Conservation (phyloP, 345 rosid genomes). For the Gynandropsis gynandra region DNA sequence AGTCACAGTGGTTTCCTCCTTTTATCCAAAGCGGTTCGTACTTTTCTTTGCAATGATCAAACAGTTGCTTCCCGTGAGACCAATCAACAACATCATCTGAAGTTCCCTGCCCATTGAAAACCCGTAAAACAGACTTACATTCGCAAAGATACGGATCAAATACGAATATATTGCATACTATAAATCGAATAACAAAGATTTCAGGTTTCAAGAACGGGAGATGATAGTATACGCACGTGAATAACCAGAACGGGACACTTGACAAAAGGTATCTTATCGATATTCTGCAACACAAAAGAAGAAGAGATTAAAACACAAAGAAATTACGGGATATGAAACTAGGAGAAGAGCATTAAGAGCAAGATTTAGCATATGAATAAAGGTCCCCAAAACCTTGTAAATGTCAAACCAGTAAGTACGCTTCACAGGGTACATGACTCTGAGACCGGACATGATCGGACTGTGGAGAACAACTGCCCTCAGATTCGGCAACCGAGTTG, state of each 20-base stretch:
- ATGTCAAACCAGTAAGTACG: constrained; percentile 94
- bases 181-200: neutral
- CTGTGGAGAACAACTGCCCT: constrained; percentile 97
- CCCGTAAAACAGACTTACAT: neutral
- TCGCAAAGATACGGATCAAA: neutral
- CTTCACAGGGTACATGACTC: constrained; percentile 91
- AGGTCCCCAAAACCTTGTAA: constrained; percentile 46
- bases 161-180: neutral
- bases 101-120: constrained; percentile 71
- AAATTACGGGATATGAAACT: neutral
- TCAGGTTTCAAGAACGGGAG: no score
- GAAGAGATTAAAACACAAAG: constrained; percentile 12
- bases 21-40: constrained; percentile 88
- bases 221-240: constrained; percentile 47
- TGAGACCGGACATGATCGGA: constrained; percentile 79
- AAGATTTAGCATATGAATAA: neutral
- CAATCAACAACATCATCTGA: constrained; percentile 88
- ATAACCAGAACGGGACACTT: constrained; percentile 72
- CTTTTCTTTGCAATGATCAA: constrained; percentile 80
- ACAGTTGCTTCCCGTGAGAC: constrained; percentile 83
- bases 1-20: constrained; percentile 89
- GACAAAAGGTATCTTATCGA: constrained; percentile 73
- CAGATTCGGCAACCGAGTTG: constrained; percentile 53
- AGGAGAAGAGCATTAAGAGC: neutral
- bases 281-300: constrained; percentile 47